phyloP scores from a whole-genome alignment of 2,329 filamentous ascomycete genomes.

The Penicillium sp. region DNA sequence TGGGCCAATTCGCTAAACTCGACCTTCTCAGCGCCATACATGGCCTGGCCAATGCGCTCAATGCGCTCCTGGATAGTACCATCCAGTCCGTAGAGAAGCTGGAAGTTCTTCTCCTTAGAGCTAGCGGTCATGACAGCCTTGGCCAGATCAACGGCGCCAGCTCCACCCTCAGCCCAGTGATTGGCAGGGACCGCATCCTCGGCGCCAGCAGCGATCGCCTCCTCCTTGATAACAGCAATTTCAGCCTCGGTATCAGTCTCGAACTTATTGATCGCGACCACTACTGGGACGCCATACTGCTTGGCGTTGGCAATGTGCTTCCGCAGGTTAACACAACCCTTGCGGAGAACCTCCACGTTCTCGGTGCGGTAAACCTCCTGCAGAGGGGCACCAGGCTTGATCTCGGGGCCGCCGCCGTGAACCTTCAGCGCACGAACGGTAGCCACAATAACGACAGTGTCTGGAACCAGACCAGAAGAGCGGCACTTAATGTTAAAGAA shows the following conservation, averaged over 20 bases:
- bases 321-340: conserved; percentile 87
- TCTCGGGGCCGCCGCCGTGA: conserved; percentile 92
- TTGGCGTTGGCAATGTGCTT: conserved; percentile 94
- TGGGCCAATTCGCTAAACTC: conserved; percentile 93
- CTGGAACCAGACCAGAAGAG: conserved; percentile 84
- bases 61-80: conserved; percentile 84
- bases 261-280: conserved; percentile 97
- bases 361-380: conserved; percentile 86
- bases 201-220: conserved; percentile 85
- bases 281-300: conserved; percentile 84
- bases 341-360: conserved; percentile 85
- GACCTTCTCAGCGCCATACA: conserved; percentile 89
- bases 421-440: conserved; percentile 96
- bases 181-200: conserved; percentile 91
- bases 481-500: conserved; percentile 99
- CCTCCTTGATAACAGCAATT: conserved; percentile 82
- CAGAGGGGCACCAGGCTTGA: conserved; percentile 81
- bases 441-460: conserved; percentile 91
- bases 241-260: conserved; percentile 91
- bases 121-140: conserved; percentile 80
- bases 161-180: conserved; percentile 95
- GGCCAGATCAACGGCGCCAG: conserved; percentile 83
- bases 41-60: conserved; percentile 81
- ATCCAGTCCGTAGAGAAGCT: conserved; percentile 78
- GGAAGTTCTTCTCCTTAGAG: conserved; percentile 81